A percentile compares a stretch with the other conserved stretches of the same genome.
phyloP scores from a whole-genome alignment of 805 yeast genomes.

The Candida stauntonica region DNA sequence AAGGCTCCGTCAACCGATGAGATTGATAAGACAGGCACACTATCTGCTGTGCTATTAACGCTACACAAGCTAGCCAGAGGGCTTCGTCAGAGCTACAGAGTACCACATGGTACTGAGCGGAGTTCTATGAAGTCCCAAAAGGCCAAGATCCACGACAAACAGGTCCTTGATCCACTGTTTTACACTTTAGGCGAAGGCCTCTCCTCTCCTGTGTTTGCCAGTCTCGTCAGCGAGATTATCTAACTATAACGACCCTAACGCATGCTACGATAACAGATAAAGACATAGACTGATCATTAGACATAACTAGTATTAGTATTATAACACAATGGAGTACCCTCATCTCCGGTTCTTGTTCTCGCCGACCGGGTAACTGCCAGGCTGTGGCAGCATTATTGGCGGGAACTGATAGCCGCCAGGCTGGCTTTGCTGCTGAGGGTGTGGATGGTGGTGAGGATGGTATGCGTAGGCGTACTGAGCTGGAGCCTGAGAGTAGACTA shows the following conservation, averaged over 20 bases:
- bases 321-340: background rate
- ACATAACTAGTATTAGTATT: background rate
- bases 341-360: background rate
- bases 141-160: constrained; percentile 6
- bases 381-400: constrained; percentile 1
- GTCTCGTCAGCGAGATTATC: constrained; percentile 1
- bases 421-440: background rate
- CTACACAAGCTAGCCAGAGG: constrained; percentile 4
- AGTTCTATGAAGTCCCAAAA: background rate
- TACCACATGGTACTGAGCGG: constrained; percentile 4
- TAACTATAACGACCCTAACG: background rate
- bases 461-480: background rate
- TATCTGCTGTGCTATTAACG: background rate
- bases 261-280: background rate
- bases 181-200: background rate
- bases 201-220: background rate
- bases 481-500: background rate
- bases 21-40: background rate
- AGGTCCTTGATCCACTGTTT: background rate
- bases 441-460: background rate
- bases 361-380: background rate
- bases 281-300: background rate
- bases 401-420: background rate
- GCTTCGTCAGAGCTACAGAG: background rate
- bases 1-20: background rate